Evolutionary conservation across 176 grass and related monocot genomes (phyloP), one percentile per base, ranked within the genome.

Genomic region (Juncus effusus): DNA sequence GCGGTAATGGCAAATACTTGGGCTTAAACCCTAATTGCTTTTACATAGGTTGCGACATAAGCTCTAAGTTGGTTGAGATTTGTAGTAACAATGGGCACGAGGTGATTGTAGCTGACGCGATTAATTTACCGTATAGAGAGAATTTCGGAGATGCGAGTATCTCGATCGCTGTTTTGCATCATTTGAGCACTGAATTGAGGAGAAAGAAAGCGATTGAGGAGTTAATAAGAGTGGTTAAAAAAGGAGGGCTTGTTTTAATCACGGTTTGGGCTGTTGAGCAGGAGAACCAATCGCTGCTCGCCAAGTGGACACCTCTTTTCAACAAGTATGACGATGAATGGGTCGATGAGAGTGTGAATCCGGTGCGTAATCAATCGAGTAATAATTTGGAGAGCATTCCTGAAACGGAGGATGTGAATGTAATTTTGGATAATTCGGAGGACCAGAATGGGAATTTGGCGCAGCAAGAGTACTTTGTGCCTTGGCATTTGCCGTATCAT

Each of bases 401-500:
- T 35, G 93, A 97, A 58, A 81, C 62, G 28, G 87, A 83, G 72
- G 82, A 11, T 42, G 49, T 44, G 2, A 74, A 70, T 41, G 74
- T 79, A 65, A 80, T 15, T 40, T 57, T 69, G 65, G 73, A 63
- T 61, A 51, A 38, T 61, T 35, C 71, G 42, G 77, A 68, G 44
- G 80, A 15, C 63, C 63, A 56, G 54, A 57, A 51, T 60, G 63
- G 70, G 73, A 64, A 69, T 54, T 60, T 64, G 62, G 71, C 73
- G 61, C 88, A 91, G 45, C 93, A 97, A 78, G 93, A 97, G 83
- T 97, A 89, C 69, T 97, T 97, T 78, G 93, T 97, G 74, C 93
- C 93, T 37, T 97, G 93, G 93, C 88, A 97, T 70, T 73, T 97
- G 56, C 93, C 93, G 58, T 97, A 89, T 71, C 93, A 97, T 68